Evolutionary conservation across 1,284 basidiomycete genomes (phyloP).

Genomic region (Sanguinoderma infundibulare): DNA sequence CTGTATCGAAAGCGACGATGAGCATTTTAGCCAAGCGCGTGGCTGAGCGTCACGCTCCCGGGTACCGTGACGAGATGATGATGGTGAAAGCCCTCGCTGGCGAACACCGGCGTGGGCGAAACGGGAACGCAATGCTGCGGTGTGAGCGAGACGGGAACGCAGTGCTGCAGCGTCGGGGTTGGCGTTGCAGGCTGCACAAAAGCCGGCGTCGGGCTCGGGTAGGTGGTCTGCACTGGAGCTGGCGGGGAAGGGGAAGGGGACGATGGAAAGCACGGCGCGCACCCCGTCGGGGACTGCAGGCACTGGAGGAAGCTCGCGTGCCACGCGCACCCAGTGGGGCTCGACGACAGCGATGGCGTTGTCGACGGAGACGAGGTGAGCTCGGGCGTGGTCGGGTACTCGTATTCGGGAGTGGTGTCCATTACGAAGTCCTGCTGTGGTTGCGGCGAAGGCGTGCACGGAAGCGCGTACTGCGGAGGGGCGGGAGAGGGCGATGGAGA

Average conservation of each 20-base stretch:
- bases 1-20: no score
- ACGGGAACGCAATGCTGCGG: no score
- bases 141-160: no score
- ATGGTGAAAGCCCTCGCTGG: not conserved
- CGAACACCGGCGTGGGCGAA: no score
- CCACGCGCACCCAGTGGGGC: constrained; percentile 25
- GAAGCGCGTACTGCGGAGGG: not conserved
- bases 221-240: not conserved
- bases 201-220: not conserved
- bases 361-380: not conserved
- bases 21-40: constrained; percentile 29
- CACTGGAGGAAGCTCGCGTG: constrained; percentile 30
- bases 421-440: not conserved
- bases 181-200: not conserved
- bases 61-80: not conserved
- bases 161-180: not conserved
- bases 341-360: not conserved
- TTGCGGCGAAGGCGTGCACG: not conserved
- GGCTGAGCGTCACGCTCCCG: constrained; percentile 27
- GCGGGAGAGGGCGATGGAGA: constrained; percentile 7
- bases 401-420: not conserved
- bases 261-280: constrained; percentile 12
- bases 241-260: not conserved
- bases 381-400: constrained; percentile 1
- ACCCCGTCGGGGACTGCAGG: constrained; percentile 16